Conservation (phyloP, 2,329 filamentous ascomycete genomes). For the Talaromyces sp. region DNA sequence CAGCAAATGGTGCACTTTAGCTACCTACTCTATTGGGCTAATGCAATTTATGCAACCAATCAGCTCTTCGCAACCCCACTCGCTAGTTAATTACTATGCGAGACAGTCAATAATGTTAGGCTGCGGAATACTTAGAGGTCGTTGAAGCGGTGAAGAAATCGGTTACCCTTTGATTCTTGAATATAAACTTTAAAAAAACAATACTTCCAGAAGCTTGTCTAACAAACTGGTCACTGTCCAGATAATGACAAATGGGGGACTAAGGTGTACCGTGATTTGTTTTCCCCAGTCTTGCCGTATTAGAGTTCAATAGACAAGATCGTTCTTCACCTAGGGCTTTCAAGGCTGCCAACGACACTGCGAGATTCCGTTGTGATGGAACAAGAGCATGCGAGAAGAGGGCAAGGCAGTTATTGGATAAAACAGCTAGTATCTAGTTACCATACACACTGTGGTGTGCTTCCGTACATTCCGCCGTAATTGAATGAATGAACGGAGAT, state of each 20-base stretch:
- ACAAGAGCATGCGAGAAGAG: background rate
- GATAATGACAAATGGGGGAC: background rate
- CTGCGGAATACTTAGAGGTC: background rate
- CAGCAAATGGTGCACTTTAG: background rate
- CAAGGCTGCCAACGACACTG: background rate
- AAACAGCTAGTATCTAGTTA: background rate
- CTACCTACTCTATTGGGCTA: background rate
- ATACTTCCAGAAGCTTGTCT: background rate
- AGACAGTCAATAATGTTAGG: background rate
- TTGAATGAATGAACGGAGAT: background rate
- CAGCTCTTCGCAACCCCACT: background rate
- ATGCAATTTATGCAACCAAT: background rate
- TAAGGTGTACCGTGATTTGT: background rate
- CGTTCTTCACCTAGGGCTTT: background rate
- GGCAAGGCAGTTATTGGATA: background rate
- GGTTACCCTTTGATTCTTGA: background rate
- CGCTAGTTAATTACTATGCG: background rate
- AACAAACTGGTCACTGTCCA: too few species aligned
- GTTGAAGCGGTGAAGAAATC: constrained; percentile 4
- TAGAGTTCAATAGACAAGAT: constrained; percentile 7
- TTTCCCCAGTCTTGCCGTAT: background rate
- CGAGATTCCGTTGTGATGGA: background rate
- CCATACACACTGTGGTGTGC: background rate
- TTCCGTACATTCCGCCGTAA: background rate
- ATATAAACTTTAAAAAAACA: background rate